These are phyloP conservation scores for Tolypocladium ovalisporum DNA, from an alignment of 2,329 filamentous ascomycete species.

Conservation along the genomic window DNA sequence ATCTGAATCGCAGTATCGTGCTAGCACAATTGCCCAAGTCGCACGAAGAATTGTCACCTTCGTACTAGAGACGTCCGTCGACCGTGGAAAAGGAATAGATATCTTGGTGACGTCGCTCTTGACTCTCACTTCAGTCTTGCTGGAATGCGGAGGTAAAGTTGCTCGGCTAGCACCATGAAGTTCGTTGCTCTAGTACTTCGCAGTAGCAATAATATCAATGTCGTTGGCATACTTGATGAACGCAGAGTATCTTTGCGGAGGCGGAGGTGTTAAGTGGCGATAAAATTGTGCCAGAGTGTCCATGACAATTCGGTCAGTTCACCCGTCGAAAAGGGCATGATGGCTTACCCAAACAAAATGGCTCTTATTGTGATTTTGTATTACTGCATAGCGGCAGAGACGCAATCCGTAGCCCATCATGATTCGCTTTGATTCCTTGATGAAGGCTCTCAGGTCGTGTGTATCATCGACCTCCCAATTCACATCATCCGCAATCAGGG, in stretches of 20 bases:
- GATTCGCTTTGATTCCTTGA: not conserved
- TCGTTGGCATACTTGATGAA: constrained; percentile 2
- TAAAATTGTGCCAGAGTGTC: constrained; percentile 2
- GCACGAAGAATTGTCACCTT: constrained; percentile 9
- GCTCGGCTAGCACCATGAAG: constrained; percentile 2
- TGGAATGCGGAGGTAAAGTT: not conserved
- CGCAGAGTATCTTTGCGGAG: not conserved
- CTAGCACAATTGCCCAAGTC: constrained; percentile 14
- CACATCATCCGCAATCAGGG: not conserved
- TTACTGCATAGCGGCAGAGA: not conserved
- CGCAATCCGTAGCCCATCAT: not conserved
- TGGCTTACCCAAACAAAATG: constrained; percentile 14
- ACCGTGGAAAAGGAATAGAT: not conserved
- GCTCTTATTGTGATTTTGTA: not conserved
- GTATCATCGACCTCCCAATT: not conserved
- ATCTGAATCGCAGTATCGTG: constrained; percentile 6
- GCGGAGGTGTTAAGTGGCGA: not conserved
- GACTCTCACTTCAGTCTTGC: not conserved
- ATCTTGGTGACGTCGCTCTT: not conserved
- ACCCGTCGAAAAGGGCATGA: constrained; percentile 17
- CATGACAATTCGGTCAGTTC: constrained; percentile 8
- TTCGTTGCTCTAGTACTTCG: constrained; percentile 3
- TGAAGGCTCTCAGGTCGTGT: not conserved
- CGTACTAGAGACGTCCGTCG: constrained; percentile 1
- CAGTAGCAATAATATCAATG: not conserved